Percentiles rank a stretch among this genome's conserved stretches.
Conservation (phyloP, 441 rosid species). For the Viola pubescens region DNA sequence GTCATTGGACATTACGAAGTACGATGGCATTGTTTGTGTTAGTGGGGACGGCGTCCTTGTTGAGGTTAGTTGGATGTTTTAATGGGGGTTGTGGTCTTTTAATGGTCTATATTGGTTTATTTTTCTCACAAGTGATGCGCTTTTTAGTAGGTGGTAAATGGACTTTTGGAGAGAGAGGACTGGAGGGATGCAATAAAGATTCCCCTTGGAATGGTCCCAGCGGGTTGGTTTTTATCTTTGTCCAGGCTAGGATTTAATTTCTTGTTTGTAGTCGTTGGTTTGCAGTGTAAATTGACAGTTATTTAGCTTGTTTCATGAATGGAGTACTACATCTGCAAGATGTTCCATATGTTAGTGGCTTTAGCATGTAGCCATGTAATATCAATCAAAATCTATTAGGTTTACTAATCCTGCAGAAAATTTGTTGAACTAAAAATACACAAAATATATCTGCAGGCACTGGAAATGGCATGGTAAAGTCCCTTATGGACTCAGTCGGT, state of each 20-base stretch:
- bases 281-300: too few relatives aligned
- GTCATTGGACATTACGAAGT: slow-evolving; percentile 48
- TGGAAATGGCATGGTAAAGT: slow-evolving; percentile 91
- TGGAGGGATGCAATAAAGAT: slow-evolving; percentile 67
- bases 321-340: neutral
- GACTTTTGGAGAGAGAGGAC: slow-evolving; percentile 75
- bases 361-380: neutral
- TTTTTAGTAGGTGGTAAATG: slow-evolving; percentile 88
- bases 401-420: too few relatives aligned
- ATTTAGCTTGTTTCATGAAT: neutral
- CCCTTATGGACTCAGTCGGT: slow-evolving; percentile 66
- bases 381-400: too few relatives aligned
- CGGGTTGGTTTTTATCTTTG: slow-evolving; percentile 37
- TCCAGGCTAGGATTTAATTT: neutral
- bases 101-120: neutral
- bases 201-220: slow-evolving; percentile 82
- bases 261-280: too few relatives aligned
- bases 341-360: neutral
- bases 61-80: slow-evolving; percentile 47
- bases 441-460: slow-evolving; percentile 48
- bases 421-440: too few relatives aligned
- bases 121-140: slow-evolving; percentile 19
- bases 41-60: slow-evolving; percentile 91
- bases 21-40: slow-evolving; percentile 86
- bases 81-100: neutral